phyloP scores from a whole-genome alignment of 2,329 filamentous ascomycete species.

The Diplodia corticola region DNA sequence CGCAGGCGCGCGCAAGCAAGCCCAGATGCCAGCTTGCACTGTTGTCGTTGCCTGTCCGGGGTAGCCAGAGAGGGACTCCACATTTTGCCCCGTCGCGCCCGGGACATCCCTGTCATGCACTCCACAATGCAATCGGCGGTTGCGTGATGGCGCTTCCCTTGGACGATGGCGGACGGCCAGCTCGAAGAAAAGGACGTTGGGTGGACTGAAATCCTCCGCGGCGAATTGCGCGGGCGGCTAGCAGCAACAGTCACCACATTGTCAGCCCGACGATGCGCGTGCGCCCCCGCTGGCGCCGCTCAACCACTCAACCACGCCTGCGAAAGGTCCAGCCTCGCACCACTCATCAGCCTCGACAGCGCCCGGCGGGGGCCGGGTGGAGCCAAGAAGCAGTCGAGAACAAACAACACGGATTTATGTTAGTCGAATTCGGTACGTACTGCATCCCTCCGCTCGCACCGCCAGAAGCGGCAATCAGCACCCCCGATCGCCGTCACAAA shows the following conservation, averaged over 20 bases:
- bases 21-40: no score
- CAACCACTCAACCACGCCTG: no score
- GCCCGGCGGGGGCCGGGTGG: not conserved
- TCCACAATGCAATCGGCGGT: not conserved
- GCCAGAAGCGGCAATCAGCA: not conserved
- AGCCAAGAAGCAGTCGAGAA: no score
- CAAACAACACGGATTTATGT: not conserved
- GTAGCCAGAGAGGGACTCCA: slow-evolving; percentile 1
- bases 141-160: not conserved
- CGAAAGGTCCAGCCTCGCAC: not conserved
- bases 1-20: no score
- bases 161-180: no score
- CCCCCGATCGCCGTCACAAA: not conserved
- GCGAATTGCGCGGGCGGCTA: not conserved
- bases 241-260: not conserved
- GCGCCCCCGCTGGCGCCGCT: not conserved
- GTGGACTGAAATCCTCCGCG: not conserved
- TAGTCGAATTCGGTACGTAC: no score
- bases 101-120: not conserved
- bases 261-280: not conserved
- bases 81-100: not conserved
- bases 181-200: not conserved
- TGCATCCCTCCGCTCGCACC: not conserved
- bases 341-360: not conserved
- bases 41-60: not conserved